Conservation (phyloP, 345 rosid species). For the Salix arbutifolia region DNA sequence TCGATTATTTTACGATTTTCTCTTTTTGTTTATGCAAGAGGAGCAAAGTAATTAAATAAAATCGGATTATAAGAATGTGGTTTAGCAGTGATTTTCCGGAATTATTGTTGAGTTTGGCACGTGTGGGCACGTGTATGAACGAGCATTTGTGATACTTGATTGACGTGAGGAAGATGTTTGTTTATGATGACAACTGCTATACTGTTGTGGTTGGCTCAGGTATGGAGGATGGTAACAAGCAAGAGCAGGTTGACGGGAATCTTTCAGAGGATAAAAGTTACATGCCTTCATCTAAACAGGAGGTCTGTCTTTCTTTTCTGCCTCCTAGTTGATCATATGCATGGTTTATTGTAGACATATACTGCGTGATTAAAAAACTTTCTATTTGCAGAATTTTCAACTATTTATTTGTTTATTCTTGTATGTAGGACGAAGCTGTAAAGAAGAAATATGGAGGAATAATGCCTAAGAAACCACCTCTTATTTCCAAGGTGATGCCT, state of each 20-base stretch:
- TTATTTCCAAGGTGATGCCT: constrained; percentile 76
- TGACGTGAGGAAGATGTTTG: neutral
- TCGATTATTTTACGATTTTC: neutral
- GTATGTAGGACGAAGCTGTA: constrained; percentile 54
- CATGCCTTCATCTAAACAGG: constrained; percentile 57
- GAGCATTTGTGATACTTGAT: neutral
- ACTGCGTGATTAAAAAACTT: neutral
- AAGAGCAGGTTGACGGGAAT: constrained; percentile 44
- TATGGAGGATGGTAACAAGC: constrained; percentile 50
- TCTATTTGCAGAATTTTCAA: neutral
- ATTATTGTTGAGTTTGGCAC: neutral
- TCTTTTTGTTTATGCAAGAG: neutral
- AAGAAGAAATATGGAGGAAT: constrained; percentile 97
- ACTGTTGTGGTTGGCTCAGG: constrained; percentile 17
- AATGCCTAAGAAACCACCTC: constrained; percentile 96
- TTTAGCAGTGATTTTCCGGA: neutral
- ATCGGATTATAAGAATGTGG: neutral
- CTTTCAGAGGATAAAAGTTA: constrained; percentile 34
- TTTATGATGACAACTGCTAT: neutral
- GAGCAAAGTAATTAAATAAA: neutral
- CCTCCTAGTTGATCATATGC: neutral
- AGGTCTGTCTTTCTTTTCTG: constrained; percentile 38
- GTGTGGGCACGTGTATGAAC: too few species aligned
- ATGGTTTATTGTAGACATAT: constrained; percentile 5
- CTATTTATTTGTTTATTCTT: neutral